A percentile compares a stretch with the other conserved stretches of the same genome.
These are phyloP conservation scores for Pseudogymnoascus sp. DNA, from an alignment of 2,329 filamentous ascomycete genomes.

Conservation along the genomic window DNA sequence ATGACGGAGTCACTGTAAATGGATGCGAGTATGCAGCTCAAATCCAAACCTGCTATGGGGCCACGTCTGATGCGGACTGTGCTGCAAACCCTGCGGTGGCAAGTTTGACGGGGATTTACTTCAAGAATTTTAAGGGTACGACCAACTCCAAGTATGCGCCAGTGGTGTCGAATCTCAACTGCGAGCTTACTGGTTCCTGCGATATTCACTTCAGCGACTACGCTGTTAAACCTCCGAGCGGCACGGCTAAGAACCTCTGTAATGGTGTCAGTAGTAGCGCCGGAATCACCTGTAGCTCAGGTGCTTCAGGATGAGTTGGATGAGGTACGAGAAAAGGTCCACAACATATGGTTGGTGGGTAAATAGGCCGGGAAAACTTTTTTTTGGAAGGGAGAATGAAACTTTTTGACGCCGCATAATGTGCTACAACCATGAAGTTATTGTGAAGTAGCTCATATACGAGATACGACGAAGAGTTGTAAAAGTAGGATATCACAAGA, in stretches of 20 bases:
- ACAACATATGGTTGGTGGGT: not conserved
- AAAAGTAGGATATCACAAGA: not conserved
- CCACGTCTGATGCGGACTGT: slow-evolving; percentile 29
- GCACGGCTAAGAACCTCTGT: slow-evolving; percentile 28
- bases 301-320: slow-evolving; percentile 26
- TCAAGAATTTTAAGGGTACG: slow-evolving; percentile 31
- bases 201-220: slow-evolving; percentile 28
- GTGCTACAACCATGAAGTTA: not conserved
- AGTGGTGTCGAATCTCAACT: slow-evolving; percentile 31
- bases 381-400: not conserved
- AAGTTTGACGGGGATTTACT: slow-evolving; percentile 28
- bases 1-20: slow-evolving; percentile 29
- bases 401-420: not conserved
- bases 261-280: slow-evolving; percentile 27
- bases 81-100: slow-evolving; percentile 28
- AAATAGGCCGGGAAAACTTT: not conserved
- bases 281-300: slow-evolving; percentile 28
- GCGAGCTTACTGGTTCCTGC: slow-evolving; percentile 31
- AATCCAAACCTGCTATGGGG: slow-evolving; percentile 37
- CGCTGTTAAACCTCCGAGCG: slow-evolving; percentile 28
- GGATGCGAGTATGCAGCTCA: slow-evolving; percentile 36
- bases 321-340: not conserved
- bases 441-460: not conserved
- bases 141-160: slow-evolving; percentile 31
- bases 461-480: not conserved